Conservation (phyloP, 2,329 filamentous ascomycete genomes). For the Monosporascus sp. region DNA sequence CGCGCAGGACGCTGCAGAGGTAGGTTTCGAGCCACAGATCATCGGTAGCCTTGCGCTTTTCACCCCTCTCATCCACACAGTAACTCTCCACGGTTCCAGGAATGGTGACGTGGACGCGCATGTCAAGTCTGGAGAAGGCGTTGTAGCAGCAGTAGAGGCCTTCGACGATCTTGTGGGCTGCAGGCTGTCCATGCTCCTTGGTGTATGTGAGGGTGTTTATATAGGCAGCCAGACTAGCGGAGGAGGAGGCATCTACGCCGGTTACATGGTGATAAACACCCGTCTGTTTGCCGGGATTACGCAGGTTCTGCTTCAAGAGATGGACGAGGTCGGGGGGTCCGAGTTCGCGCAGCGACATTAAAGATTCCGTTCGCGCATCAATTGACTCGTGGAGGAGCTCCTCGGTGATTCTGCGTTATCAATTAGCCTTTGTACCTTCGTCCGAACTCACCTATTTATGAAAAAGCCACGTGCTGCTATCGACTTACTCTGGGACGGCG, state of each 20-base stretch:
- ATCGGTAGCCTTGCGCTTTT: conserved; percentile 88
- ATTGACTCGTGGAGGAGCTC: conserved; percentile 87
- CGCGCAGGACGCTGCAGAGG: conserved; percentile 86
- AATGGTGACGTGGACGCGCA: conserved; percentile 97
- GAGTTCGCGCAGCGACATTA: conserved; percentile 81
- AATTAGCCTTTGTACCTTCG: not conserved
- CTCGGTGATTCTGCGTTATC: conserved; percentile 70
- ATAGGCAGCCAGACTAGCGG: conserved; percentile 92
- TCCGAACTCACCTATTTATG: no score
- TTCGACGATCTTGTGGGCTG: conserved; percentile 79
- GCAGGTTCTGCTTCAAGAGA: conserved; percentile 68
- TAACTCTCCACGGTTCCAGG: conserved; percentile 95
- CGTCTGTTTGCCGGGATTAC: conserved; percentile 62
- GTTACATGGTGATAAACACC: conserved; percentile 98
- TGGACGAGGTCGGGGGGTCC: conserved; percentile 95
- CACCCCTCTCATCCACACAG: conserved; percentile 93
- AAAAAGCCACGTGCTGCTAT: no score
- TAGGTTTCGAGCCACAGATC: conserved; percentile 97
- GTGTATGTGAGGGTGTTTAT: conserved; percentile 92
- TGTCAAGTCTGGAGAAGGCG: conserved; percentile 95
- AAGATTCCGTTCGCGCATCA: conserved; percentile 84
- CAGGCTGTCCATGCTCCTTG: conserved; percentile 71
- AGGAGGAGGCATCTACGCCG: conserved; percentile 93
- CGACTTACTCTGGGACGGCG: conserved; percentile 27
- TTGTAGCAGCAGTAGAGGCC: conserved; percentile 99